Conservation (phyloP, 257 asterid species). For the Solanum medicagineum region DNA sequence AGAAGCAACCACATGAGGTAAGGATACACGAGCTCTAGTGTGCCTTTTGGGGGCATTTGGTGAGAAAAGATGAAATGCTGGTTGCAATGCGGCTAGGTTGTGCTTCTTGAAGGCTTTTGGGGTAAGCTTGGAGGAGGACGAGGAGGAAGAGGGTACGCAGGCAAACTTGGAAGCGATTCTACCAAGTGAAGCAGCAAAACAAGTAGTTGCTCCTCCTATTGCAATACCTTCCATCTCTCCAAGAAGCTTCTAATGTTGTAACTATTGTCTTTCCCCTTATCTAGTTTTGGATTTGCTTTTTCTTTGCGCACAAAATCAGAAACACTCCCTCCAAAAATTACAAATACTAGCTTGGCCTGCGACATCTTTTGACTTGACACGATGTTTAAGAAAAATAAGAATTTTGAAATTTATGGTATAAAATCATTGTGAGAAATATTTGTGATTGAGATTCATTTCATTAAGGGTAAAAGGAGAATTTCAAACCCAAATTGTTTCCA, state of each 20-base stretch:
- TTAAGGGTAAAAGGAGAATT: too few species aligned
- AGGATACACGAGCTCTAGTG: conserved; percentile 37
- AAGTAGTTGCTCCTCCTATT: conserved; percentile 23
- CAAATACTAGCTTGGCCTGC: too few species aligned
- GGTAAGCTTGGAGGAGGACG: conserved; percentile 5
- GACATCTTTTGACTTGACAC: too few species aligned
- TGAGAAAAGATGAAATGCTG: conserved; percentile 34
- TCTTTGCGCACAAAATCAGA: background rate
- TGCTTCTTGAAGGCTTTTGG: conserved; percentile 10
- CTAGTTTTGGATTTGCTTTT: background rate
- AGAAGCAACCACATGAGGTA: conserved; percentile 75
- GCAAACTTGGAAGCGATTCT: conserved; percentile 7
- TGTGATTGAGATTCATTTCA: too few species aligned
- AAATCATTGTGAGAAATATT: too few species aligned
- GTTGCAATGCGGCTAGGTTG: conserved; percentile 39
- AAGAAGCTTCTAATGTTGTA: background rate
- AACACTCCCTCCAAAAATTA: too few species aligned
- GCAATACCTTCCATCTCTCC: conserved; percentile 41
- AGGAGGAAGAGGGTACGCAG: background rate
- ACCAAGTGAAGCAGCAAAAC: conserved; percentile 9
- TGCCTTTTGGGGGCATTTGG: conserved; percentile 19
- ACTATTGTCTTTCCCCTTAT: background rate
- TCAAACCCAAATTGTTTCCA: too few species aligned
- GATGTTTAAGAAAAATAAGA: too few species aligned
- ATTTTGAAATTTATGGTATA: too few species aligned